Percentiles rank a stretch among this genome's conserved stretches.
Conservation (phyloP, 1,139 yeast genomes). For the Magnusiomyces suaveolens region DNA sequence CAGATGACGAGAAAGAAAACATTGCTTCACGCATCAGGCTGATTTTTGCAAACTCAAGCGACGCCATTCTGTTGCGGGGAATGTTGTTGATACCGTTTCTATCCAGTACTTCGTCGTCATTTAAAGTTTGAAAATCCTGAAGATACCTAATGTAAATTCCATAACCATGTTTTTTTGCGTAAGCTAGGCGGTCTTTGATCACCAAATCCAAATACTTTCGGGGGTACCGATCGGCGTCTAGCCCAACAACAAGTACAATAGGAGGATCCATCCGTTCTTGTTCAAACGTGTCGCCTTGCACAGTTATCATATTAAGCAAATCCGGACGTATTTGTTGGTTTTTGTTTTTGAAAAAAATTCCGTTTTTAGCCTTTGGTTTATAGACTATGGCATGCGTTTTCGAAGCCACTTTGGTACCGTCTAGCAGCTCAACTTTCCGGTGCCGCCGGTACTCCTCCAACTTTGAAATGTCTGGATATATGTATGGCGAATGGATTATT, state of each 20-base stretch:
- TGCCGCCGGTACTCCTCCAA: not conserved
- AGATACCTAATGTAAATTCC: slow-evolving; percentile 76
- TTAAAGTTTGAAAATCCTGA: slow-evolving; percentile 51
- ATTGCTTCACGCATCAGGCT: slow-evolving; percentile 72
- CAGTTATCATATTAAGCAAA: not conserved
- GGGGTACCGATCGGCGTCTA: slow-evolving; percentile 23
- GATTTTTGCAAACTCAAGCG: slow-evolving; percentile 49
- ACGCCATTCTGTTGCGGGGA: no score
- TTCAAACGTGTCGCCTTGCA: slow-evolving; percentile 3
- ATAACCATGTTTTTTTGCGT: slow-evolving; percentile 63
- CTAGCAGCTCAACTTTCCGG: not conserved
- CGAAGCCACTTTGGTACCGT: slow-evolving; percentile 19
- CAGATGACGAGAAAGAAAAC: slow-evolving; percentile 78
- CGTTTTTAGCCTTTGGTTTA: slow-evolving; percentile 5
- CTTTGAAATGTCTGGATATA: slow-evolving; percentile 20
- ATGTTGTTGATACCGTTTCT: slow-evolving; percentile 18
- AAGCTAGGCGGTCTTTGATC: slow-evolving; percentile 75
- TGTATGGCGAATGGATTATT: slow-evolving; percentile 20
- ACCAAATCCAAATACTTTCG: slow-evolving; percentile 38
- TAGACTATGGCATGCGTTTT: slow-evolving; percentile 21
- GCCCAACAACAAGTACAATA: slow-evolving; percentile 25
- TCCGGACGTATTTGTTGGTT: not conserved
- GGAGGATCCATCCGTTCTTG: slow-evolving; percentile 11
- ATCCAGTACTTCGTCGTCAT: slow-evolving; percentile 13
- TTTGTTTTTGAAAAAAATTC: not conserved